phyloP scores from a whole-genome alignment of 176 grass and related monocot species.

The Rhynchospora breviuscula region DNA sequence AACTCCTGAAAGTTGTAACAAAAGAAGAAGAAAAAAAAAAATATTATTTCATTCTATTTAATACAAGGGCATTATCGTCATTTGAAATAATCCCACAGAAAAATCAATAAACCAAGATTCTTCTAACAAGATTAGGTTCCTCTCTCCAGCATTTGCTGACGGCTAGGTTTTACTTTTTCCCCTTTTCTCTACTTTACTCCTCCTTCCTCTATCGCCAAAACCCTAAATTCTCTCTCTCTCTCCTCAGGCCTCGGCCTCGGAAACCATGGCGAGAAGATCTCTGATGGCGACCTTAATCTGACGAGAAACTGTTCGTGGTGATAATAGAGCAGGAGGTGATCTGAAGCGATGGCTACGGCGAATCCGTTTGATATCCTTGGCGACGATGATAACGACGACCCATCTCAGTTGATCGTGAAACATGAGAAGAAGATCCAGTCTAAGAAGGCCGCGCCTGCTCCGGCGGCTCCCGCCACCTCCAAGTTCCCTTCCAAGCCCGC shows the following conservation, averaged over 20 bases:
- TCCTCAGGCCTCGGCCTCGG: neutral
- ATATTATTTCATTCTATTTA: too few relatives aligned
- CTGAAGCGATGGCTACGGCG: slow-evolving; percentile 38
- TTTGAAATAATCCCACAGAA: neutral
- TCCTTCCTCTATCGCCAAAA: slow-evolving; percentile 24
- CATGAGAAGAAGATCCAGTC: slow-evolving; percentile 47
- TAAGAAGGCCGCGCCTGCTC: slow-evolving; percentile 28
- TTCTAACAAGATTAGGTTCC: slow-evolving; percentile 28
- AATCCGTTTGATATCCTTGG: slow-evolving; percentile 74
- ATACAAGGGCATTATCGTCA: slow-evolving; percentile 9
- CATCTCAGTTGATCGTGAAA: slow-evolving; percentile 38
- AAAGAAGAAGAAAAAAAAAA: too few relatives aligned
- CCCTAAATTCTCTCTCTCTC: neutral
- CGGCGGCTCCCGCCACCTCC: slow-evolving; percentile 15
- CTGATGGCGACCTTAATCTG: slow-evolving; percentile 21
- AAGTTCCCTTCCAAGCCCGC: slow-evolving; percentile 64
- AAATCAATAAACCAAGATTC: slow-evolving; percentile 19
- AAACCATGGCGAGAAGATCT: slow-evolving; percentile 33
- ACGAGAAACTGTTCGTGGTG: neutral
- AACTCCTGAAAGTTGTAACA: too few relatives aligned
- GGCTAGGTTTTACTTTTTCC: slow-evolving; percentile 64
- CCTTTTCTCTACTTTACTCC: too few relatives aligned
- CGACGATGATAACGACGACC: slow-evolving; percentile 77
- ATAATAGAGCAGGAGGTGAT: neutral
- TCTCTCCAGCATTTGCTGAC: slow-evolving; percentile 25